phyloP scores from a whole-genome alignment of 352 stramenopile genomes.

The Pythium phragmitis region DNA sequence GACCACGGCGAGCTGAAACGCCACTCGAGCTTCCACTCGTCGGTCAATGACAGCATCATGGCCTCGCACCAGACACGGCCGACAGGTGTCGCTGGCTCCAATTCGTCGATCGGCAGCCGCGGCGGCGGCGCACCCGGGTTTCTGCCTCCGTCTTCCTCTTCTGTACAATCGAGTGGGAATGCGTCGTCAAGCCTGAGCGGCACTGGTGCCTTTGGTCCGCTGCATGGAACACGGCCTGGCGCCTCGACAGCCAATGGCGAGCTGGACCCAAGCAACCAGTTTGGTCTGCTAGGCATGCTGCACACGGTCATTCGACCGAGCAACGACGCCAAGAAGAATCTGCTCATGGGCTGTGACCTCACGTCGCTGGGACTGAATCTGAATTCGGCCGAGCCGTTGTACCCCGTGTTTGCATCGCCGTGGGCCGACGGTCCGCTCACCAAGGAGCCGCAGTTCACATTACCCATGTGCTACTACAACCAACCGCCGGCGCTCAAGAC shows the following conservation, averaged over 20 bases:
- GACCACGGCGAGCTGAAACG: conserved; percentile 50
- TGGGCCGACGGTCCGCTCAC: conserved; percentile 71
- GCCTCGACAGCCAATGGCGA: conserved; percentile 33
- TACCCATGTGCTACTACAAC: conserved; percentile 89
- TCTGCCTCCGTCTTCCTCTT: background rate
- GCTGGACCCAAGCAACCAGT: conserved; percentile 73
- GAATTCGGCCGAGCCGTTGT: conserved; percentile 80
- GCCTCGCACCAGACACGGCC: conserved; percentile 34
- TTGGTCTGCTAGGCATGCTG: conserved; percentile 79
- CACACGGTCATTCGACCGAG: conserved; percentile 71
- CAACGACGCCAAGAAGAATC: conserved; percentile 70
- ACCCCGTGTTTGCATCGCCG: conserved; percentile 81
- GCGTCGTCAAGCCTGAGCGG: conserved; percentile 46
- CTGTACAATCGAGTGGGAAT: background rate
- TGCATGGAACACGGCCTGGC: conserved; percentile 39
- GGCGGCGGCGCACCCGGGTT: conserved; percentile 10
- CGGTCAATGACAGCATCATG: conserved; percentile 62
- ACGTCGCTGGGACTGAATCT: conserved; percentile 84
- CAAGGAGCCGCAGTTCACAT: conserved; percentile 82
- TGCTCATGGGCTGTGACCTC: conserved; percentile 77
- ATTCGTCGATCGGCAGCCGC: conserved; percentile 63
- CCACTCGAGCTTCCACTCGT: conserved; percentile 71
- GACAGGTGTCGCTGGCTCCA: conserved; percentile 35
- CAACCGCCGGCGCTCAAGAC: conserved; percentile 97
- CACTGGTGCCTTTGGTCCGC: conserved; percentile 51